A percentile compares a stretch with the other conserved stretches of the same genome.
Evolutionary conservation across 2,329 filamentous ascomycete species (phyloP).

Genomic region (Chlorencoelia australis): DNA sequence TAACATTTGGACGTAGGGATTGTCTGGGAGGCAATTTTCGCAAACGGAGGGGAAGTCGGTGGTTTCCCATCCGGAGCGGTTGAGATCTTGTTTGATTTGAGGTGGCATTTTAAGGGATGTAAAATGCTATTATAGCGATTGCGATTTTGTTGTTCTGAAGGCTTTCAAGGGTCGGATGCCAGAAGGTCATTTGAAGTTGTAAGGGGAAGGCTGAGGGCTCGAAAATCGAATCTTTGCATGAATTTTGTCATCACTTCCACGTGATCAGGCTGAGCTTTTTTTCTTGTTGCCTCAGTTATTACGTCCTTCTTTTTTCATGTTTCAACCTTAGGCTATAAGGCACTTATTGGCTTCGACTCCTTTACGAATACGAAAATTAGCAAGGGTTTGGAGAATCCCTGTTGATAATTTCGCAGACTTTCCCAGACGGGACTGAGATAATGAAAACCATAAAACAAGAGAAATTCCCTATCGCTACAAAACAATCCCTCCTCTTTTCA

Average conservation of each 20-base stretch:
- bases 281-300: too few species aligned
- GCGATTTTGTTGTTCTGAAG: too few species aligned
- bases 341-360: too few species aligned
- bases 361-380: background rate
- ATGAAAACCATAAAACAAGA: too few species aligned
- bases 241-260: background rate
- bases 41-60: constrained; percentile 83
- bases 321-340: too few species aligned
- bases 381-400: background rate
- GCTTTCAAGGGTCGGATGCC: too few species aligned
- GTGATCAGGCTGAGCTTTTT: background rate
- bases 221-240: too few species aligned
- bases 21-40: constrained; percentile 89
- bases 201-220: too few species aligned
- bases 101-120: constrained; percentile 54
- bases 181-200: too few species aligned
- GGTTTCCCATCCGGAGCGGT: constrained; percentile 91
- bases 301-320: too few species aligned
- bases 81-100: constrained; percentile 92
- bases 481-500: background rate
- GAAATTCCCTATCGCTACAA: constrained; percentile 4
- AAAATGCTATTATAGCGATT: background rate
- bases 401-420: too few species aligned
- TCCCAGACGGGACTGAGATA: too few species aligned
- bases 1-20: constrained; percentile 97